Base-by-base conservation (phyloP, 1,284 basidiomycete genomes). In the Lentinula novae-zelandiae region DNA sequence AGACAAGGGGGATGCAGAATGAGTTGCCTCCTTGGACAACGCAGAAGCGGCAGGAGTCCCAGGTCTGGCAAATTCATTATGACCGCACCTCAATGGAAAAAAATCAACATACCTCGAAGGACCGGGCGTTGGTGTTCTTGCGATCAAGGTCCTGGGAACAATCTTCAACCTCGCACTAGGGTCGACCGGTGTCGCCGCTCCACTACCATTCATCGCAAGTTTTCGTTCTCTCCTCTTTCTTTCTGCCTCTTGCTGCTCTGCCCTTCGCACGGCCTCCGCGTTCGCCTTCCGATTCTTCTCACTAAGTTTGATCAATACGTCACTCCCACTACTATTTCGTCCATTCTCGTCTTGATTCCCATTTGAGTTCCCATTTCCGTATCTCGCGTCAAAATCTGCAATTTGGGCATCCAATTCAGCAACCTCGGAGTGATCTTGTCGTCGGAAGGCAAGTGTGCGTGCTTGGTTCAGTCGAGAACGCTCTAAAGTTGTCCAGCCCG, bases 271-370 rank as follows among this genome's bases (percentile, higher is more conserved):
- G 1, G 85, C 82, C 67, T 94, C 93, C 63, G 86, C 69, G 62
- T 96, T 96, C 52, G 88, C 86, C 66, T 82, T 84, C 48, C 92
- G 82, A 71, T 98, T 96, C 57, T 93, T 84, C 73, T 95, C 93
- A 71, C 96, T 96, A 62, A 97, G 89, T 70, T 78, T 85, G 17
- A 89, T 84, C 36, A 96, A 80, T 66, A 84, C 75, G 62, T 87
- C 85, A 60, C 79, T 77, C 52, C 74, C 75, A 49, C 65, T 68
- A 27, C 62, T 67, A n/a, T 64, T 60, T 33, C 62, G 53, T 65
- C 71, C 50, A 66, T 69, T 60, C 54, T 69, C 63, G 53, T 6
- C 71, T 72, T n/a, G 69, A 69, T 46, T 52, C 36, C 52, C 76
- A 72, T 7, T 58, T 34, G 61, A 40, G 20, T 36, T 34, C 33